phyloP scores from a whole-genome alignment of 225 moss, liverwort and hornwort genomes.

The Pseudisothecium myosuroides region DNA sequence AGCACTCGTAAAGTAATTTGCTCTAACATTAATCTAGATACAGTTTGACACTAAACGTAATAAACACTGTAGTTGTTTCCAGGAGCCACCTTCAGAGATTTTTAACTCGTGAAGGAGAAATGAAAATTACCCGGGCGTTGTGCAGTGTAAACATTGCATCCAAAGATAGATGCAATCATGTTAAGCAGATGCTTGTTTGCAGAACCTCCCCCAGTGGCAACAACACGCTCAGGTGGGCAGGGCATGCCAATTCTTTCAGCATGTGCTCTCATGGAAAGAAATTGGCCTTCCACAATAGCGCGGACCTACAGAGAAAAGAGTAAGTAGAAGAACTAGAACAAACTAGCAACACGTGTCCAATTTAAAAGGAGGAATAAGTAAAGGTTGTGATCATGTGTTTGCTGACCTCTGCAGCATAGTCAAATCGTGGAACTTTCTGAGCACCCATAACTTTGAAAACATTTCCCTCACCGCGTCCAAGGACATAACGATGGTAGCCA shows the following conservation, averaged over 20 bases:
- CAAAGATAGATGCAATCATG: constrained; percentile 68
- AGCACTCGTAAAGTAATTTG: background rate
- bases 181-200: constrained; percentile 57
- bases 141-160: constrained; percentile 70
- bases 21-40: background rate
- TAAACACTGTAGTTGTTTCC: background rate
- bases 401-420: constrained; percentile 53
- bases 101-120: background rate
- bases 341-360: background rate
- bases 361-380: background rate
- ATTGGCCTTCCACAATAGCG: constrained; percentile 86
- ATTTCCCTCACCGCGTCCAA: constrained; percentile 11
- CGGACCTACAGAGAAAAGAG: constrained; percentile 38
- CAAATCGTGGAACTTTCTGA: constrained; percentile 46
- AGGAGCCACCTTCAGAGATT: background rate
- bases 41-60: no score
- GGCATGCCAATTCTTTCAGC: constrained; percentile 84
- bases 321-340: background rate
- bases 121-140: constrained; percentile 51
- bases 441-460: background rate
- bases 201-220: constrained; percentile 93
- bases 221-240: constrained; percentile 65
- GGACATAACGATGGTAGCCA: constrained; percentile 51
- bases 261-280: constrained; percentile 88
- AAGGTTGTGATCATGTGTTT: background rate